Evolutionary conservation across 805 yeast species (phyloP), one percentile per base, ranked within the genome.

Genomic region (Metschnikowia anglica): DNA sequence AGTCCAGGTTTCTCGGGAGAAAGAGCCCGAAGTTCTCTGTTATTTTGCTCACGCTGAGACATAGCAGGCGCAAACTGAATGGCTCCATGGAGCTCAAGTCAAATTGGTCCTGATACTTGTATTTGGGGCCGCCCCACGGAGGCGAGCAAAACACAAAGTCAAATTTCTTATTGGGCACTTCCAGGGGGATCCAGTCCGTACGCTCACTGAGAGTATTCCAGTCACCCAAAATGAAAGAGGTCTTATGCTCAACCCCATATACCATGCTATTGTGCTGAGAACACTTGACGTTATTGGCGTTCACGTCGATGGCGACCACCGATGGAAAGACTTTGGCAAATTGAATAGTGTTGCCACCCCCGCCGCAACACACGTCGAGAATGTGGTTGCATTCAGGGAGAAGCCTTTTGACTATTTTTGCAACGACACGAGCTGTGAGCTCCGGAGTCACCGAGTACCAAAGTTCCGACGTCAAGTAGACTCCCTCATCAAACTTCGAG

Each of bases 401-500:
- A 44, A 82, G 72, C 12, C 74, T 71, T 38, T 66, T 61, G 13
- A 82, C 62, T 43, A 79, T 73, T 41, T 73, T 70, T 0, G 89
- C 84, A 0, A 75, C 62, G 52, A 79, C 80, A 5, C 66, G 62
- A 1, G 96, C 93, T 1, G 86, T 66, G 1, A 60, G 54, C 55
- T 90, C 97, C 0, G 96, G 90, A 0, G 98, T 90, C 4, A 88
- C 96, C 43, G 91, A 83, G 61, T 73, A 90, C 93, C 96, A 86
- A 38, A 88, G 70, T 56, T 84, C 93, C 12, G 76, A 68, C 1
- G 85, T 83, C 67, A 90, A 69, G 40, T 71, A 70, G 1, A 88
- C 72, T 0, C 93, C 91, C 5, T 79, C 74, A 54, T 86, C 88
- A 51, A 72, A 85, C 48, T 64, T 68, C 5, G 79, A 66, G 58